phyloP scores from a whole-genome alignment of 306 rosid genomes.

The Macrotyloma uniflorum region DNA sequence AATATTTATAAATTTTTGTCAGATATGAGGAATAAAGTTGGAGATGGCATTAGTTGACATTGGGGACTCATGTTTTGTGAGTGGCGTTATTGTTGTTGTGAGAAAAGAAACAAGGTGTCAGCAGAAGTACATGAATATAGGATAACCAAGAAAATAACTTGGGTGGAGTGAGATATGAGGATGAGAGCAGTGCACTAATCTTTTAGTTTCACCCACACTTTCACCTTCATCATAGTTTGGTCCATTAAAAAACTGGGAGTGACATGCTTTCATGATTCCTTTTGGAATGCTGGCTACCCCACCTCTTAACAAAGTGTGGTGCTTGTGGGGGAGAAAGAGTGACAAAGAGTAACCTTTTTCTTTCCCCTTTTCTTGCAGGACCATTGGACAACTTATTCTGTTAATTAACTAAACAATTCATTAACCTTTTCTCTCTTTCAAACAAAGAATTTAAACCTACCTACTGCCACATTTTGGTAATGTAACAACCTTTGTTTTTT shows the following conservation, averaged over 20 bases:
- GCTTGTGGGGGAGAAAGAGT: conserved; percentile 38
- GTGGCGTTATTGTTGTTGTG: conserved; percentile 27
- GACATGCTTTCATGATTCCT: conserved; percentile 75
- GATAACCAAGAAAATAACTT: conserved; percentile 38
- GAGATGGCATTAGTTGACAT: conserved; percentile 15
- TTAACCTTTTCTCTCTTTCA: conserved; percentile 14
- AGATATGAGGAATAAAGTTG: conserved; percentile 24
- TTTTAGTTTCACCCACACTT: conserved; percentile 36
- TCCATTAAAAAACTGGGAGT: conserved; percentile 62
- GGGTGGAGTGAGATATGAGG: conserved; percentile 44
- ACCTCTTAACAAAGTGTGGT: conserved; percentile 42
- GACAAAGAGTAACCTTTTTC: conserved; percentile 20
- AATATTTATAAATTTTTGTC: conserved; percentile 4
- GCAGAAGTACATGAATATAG: conserved; percentile 28
- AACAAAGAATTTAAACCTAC: conserved; percentile 35
- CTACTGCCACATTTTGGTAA: conserved; percentile 45
- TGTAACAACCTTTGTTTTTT: conserved; percentile 47
- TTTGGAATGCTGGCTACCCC: conserved; percentile 54
- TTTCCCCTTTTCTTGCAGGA: background rate
- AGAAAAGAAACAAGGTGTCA: conserved; percentile 40
- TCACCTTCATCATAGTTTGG: conserved; percentile 57
- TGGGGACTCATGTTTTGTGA: conserved; percentile 31
- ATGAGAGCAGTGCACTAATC: conserved; percentile 32
- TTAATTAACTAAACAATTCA: conserved; percentile 12
- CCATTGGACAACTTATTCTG: conserved; percentile 18